Evolutionary conservation across 768 basidiomycete genomes (phyloP).

Genomic region (Coprinopsis marcescibilis): DNA sequence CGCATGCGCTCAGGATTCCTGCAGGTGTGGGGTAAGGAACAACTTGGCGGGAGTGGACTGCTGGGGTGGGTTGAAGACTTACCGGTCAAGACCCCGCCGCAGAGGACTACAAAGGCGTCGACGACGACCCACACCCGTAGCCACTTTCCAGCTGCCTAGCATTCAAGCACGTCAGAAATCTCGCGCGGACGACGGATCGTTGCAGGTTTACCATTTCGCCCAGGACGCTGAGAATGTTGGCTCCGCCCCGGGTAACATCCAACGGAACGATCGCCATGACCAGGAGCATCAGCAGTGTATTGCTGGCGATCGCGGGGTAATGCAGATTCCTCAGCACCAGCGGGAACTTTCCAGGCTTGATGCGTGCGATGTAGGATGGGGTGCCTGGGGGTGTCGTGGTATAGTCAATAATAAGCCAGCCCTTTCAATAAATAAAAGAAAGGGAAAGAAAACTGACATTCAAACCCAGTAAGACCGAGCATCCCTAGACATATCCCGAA

Average conservation of each 20-base stretch:
- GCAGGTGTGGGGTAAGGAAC: neutral
- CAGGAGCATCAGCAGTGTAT: conserved; percentile 50
- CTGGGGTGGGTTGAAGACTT: conserved; percentile 8
- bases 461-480: conserved; percentile 67
- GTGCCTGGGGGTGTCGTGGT: conserved; percentile 33
- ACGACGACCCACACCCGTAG: conserved; percentile 55
- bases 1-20: conserved; percentile 56
- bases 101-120: conserved; percentile 68
- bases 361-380: conserved; percentile 59
- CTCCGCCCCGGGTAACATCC: conserved; percentile 38
- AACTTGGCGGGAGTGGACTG: neutral
- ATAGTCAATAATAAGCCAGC: too few relatives aligned
- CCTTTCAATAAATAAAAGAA: too few relatives aligned
- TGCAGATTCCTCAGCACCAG: conserved; percentile 63
- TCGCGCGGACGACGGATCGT: too few relatives aligned
- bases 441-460: too few relatives aligned
- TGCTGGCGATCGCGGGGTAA: conserved; percentile 50
- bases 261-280: conserved; percentile 57
- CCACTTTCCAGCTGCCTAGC: conserved; percentile 56
- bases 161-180: neutral
- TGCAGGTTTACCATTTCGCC: conserved; percentile 55
- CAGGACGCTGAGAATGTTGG: conserved; percentile 61
- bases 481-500: conserved; percentile 67
- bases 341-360: conserved; percentile 51
- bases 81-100: conserved; percentile 69